Evolutionary conservation across 1,284 basidiomycete species (phyloP), one percentile per base, ranked within the genome.

Genomic region (Polyporus tsugae): DNA sequence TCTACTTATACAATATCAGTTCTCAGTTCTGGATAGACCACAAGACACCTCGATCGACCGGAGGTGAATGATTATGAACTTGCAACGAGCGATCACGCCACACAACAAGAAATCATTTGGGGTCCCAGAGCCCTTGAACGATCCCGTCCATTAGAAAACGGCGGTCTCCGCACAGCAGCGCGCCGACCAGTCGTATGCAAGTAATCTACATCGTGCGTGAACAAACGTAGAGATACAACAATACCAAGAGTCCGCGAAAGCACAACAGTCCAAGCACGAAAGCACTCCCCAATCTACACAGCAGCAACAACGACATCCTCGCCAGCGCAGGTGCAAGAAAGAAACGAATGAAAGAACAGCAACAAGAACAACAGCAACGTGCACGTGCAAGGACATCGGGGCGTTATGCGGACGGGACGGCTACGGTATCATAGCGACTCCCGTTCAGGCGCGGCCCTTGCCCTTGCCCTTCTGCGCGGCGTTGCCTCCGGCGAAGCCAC

Each of bases 161-260:
- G 64, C 64, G 60, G 69, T 64, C 71, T 70, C 68, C 66, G 71
- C 71, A 72, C 71, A 70, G 71, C 68, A 70, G 66, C 68, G 71
- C 68, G 66, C 68, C 71, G 71, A 72, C 71, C 60, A 44, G 60
- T 49, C 58, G 60, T 57, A 59, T 41, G 66, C 46, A 25, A 22
- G 46, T 72, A 68, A 55, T 66, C 66, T 72, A 72, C 70, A 67
- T 46, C 44, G 19, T 46, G 52, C 60, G 57, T 59, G 57, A n/a
- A 57, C n/a, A 59, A 49, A 49, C 46, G 63, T 68, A 68, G 38
- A 25, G 60, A 68, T 68, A 68, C 67, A 67, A 29, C n/a, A 67
- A 53, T 29, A 49, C 63, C 57, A 61, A 64, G 2, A 59, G n/a
- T 49, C 46, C 61, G 46, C 60, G 64, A 64, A 63, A 58, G 35